Percentiles rank a stretch among this genome's conserved stretches.
phyloP scores from a whole-genome alignment of 179 eudicot species.

The Silene vulgaris region DNA sequence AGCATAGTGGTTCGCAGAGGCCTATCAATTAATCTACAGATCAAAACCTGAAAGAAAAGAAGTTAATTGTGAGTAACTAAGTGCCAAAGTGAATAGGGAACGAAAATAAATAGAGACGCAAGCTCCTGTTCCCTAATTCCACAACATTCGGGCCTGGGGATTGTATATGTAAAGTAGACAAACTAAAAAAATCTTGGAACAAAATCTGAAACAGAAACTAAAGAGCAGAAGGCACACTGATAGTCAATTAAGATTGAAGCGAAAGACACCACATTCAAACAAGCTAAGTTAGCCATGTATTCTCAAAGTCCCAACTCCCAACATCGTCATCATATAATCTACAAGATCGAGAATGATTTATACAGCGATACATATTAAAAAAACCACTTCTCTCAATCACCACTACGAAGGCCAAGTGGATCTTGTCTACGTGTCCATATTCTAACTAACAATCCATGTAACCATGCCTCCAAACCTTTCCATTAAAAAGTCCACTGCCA shows the following conservation, averaged over 20 bases:
- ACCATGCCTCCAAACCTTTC: background rate
- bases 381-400: background rate
- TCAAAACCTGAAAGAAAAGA: conserved; percentile 66
- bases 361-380: background rate
- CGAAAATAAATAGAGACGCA: background rate
- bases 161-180: background rate
- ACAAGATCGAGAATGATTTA: background rate
- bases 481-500: background rate
- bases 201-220: background rate
- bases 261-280: background rate
- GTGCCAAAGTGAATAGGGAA: background rate
- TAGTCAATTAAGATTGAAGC: background rate
- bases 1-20: conserved; percentile 96
- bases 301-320: background rate
- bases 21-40: conserved; percentile 97
- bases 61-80: background rate
- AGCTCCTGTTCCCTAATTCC: background rate
- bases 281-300: background rate
- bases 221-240: background rate
- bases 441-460: background rate
- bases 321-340: background rate
- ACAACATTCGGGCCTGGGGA: background rate
- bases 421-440: conserved; percentile 4
- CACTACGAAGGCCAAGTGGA: background rate
- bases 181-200: background rate